Percentiles rank a stretch among this genome's conserved stretches.
phyloP scores from a whole-genome alignment of 1,139 yeast species.

The Suhomyces coccinellae region DNA sequence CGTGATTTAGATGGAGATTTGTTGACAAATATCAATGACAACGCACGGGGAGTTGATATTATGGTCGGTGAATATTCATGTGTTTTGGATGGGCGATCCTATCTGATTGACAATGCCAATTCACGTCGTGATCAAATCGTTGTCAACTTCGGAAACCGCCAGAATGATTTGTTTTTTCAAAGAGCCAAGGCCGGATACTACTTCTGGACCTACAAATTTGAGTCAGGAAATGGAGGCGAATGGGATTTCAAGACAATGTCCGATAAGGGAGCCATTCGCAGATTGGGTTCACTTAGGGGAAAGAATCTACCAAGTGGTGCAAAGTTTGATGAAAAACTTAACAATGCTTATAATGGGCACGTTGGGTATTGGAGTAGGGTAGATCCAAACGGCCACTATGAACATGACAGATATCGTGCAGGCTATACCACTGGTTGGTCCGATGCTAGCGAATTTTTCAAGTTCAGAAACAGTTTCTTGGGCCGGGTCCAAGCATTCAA shows the following conservation, averaged over 20 bases:
- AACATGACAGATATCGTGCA: constrained; percentile 76
- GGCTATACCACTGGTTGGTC: constrained; percentile 76
- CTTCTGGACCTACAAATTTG: constrained; percentile 91
- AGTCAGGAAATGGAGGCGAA: constrained; percentile 90
- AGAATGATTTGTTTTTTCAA: constrained; percentile 43
- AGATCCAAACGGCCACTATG: constrained; percentile 61
- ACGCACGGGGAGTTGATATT: constrained; percentile 60
- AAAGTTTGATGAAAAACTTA: constrained; percentile 43
- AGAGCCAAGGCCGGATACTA: constrained; percentile 69
- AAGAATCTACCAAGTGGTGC: constrained; percentile 37
- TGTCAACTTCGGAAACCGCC: constrained; percentile 41
- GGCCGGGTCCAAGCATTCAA: constrained; percentile 79
- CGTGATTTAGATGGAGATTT: constrained; percentile 55
- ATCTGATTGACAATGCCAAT: constrained; percentile 59
- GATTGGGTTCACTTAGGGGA: constrained; percentile 25
- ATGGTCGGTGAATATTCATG: constrained; percentile 91
- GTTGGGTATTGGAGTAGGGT: constrained; percentile 66
- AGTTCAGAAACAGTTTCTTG: constrained; percentile 64
- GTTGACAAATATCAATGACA: constrained; percentile 49
- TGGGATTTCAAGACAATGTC: constrained; percentile 90
- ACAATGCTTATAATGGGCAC: constrained; percentile 50
- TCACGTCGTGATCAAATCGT: constrained; percentile 38
- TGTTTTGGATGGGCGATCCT: constrained; percentile 73
- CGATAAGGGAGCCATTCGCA: constrained; percentile 56
- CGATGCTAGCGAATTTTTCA: constrained; percentile 67